Evolutionary conservation across 768 basidiomycete species (phyloP).

Genomic region (Lentinus tigrinus): DNA sequence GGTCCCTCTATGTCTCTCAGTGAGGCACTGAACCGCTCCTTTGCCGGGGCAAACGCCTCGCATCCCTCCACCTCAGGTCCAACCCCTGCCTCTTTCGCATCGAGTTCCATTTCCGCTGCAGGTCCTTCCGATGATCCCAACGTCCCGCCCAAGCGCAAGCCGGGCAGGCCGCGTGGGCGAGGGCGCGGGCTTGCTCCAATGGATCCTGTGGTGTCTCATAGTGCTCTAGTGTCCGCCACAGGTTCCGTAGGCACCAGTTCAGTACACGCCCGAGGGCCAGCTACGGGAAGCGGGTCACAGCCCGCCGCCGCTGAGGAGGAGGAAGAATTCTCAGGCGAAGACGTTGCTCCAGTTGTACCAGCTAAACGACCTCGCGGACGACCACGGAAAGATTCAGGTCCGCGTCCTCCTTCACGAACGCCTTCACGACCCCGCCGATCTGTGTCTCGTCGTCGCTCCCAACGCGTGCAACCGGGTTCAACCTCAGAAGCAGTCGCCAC

Average conservation of each 20-base stretch:
- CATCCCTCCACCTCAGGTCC: not conserved
- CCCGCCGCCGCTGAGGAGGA: not conserved
- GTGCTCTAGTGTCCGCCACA: not conserved
- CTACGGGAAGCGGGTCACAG: not conserved
- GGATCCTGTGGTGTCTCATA: not conserved
- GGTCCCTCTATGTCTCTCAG: not conserved
- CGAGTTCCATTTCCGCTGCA: not conserved
- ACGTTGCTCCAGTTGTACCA: not conserved
- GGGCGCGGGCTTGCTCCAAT: not conserved
- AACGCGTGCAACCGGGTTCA: not conserved
- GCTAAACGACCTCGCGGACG: slow-evolving; percentile 7
- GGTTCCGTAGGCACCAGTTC: not conserved
- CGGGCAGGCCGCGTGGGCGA: slow-evolving; percentile 1
- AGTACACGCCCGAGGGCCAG: not conserved
- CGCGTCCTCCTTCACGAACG: not conserved
- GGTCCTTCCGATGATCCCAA: not conserved
- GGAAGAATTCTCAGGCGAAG: not conserved
- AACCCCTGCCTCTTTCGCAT: not conserved
- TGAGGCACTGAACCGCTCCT: slow-evolving; percentile 9
- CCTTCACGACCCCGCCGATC: not conserved
- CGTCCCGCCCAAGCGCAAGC: not conserved
- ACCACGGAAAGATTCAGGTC: slow-evolving; percentile 6
- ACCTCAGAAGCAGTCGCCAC: too few species aligned
- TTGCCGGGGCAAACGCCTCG: not conserved
- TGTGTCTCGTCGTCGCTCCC: not conserved